Conservation (phyloP, 371 early-diverging fungal genomes). For the Entomophthora muscae region DNA sequence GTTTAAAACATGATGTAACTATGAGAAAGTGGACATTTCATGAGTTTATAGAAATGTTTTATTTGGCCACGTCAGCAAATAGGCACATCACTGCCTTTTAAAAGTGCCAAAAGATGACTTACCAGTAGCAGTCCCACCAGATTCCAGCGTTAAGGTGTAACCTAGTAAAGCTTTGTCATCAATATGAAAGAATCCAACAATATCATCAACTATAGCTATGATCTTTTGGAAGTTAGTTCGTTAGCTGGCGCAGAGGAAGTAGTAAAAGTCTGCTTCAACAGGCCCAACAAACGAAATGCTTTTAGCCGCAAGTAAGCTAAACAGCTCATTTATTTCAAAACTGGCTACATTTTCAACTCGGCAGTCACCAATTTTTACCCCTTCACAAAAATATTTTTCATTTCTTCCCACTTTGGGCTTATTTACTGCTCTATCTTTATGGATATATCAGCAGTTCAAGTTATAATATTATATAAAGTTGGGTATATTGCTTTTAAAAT, state of each 20-base stretch:
- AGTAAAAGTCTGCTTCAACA: neutral
- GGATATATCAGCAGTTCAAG: neutral
- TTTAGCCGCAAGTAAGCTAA: neutral
- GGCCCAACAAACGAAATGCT: neutral
- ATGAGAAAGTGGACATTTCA: no score
- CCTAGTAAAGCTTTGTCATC: neutral
- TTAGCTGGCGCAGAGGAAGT: neutral
- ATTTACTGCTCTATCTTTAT: neutral
- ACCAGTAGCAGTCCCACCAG: neutral
- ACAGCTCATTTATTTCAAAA: neutral
- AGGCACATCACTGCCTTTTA: neutral
- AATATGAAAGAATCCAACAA: neutral
- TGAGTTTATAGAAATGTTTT: neutral
- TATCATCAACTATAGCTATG: neutral
- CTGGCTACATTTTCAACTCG: neutral
- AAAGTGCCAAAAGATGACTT: neutral
- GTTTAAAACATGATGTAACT: no score
- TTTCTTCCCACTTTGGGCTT: neutral
- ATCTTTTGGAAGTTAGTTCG: neutral
- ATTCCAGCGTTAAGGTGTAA: neutral
- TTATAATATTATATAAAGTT: neutral
- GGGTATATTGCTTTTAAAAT: neutral
- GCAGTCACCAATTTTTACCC: neutral
- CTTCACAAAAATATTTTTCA: neutral
- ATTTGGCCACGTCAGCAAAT: neutral